Evolutionary conservation across 495 filamentous ascomycete species (phyloP), one percentile per base, ranked within the genome.

Genomic region (Opeltia flavorubescens): DNA sequence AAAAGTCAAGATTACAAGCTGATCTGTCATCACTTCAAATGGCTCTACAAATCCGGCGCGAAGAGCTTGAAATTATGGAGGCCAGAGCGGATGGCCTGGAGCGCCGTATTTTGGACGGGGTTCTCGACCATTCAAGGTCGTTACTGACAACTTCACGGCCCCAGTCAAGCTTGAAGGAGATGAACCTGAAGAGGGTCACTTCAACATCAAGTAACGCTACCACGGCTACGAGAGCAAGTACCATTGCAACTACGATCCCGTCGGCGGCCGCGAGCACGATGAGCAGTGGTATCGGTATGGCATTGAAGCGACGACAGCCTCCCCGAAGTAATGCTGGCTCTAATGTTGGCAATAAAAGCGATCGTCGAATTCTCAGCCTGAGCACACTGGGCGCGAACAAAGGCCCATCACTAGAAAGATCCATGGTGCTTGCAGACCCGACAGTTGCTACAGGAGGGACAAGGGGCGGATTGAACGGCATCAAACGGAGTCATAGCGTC

Each of bases 51-150:
- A 75, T 96, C 47, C 81, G 91, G 12, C 81, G 84, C 21, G 89
- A 95, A 59, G 91, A 98, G 60, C 79, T 96, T 46, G 75, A 86
- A 33, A 70, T 78, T 21, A 93, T 98, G 80, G 87, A 95, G 58
- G 73, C 76, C 7, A 79, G 87, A 41, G 89, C 88, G 8, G 86
- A 95, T 52, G 73, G 75, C 21, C 70, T 98, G 1, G 91, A 98
- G 66, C 81, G 89, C 36, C 77, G 89, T 8, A 94, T 98, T 49
- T 66, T 98, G 25, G 89, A 96, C 48, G 86, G 88, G 25, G 86
- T 96, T 31, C 86, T 98, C 50, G 88, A 98, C 56, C 89, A 95
- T 56, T 94, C 91, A 27, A 81, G 87, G 17, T 79, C 82, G 5
- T 68, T 96, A 15, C 74, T 95, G 34, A 55, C 53, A 23, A 77